A percentile compares a stretch with the other conserved stretches of the same genome.
Evolutionary conservation across 257 asterid genomes (phyloP).

Genomic region (Solanum tarapatanum): DNA sequence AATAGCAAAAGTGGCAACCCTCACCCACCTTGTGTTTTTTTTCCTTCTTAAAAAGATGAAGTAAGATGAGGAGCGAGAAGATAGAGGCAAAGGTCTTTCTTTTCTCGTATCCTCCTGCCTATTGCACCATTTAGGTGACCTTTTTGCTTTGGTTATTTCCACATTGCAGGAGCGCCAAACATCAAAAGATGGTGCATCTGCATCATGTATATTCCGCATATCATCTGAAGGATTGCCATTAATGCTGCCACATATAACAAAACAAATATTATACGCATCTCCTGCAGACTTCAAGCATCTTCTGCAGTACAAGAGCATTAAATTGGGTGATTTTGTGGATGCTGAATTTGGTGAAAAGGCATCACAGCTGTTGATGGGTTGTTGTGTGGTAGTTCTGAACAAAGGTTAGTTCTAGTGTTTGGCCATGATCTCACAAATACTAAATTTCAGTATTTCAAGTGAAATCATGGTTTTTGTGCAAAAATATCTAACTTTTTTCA

Average conservation of each 20-base stretch:
- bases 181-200: slow-evolving; percentile 69
- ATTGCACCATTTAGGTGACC: background rate
- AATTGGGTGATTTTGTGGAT: slow-evolving; percentile 61
- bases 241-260: slow-evolving; percentile 69
- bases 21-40: background rate
- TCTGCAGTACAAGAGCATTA: slow-evolving; percentile 63
- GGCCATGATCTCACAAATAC: background rate
- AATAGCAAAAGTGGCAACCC: background rate
- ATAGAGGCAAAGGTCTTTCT: background rate
- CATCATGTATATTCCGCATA: slow-evolving; percentile 78
- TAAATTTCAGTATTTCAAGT: background rate
- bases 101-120: background rate
- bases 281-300: slow-evolving; percentile 75
- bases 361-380: slow-evolving; percentile 56
- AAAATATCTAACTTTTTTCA: background rate
- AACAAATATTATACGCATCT: slow-evolving; percentile 66
- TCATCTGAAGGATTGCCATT: slow-evolving; percentile 95
- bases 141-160: background rate
- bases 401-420: slow-evolving; percentile 33
- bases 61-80: background rate
- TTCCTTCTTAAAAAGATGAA: background rate
- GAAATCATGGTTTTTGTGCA: background rate
- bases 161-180: slow-evolving; percentile 74
- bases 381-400: slow-evolving; percentile 62
- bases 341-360: slow-evolving; percentile 58